phyloP scores from a whole-genome alignment of 192 early-diverging fungal species.

The Coemansia sp. region DNA sequence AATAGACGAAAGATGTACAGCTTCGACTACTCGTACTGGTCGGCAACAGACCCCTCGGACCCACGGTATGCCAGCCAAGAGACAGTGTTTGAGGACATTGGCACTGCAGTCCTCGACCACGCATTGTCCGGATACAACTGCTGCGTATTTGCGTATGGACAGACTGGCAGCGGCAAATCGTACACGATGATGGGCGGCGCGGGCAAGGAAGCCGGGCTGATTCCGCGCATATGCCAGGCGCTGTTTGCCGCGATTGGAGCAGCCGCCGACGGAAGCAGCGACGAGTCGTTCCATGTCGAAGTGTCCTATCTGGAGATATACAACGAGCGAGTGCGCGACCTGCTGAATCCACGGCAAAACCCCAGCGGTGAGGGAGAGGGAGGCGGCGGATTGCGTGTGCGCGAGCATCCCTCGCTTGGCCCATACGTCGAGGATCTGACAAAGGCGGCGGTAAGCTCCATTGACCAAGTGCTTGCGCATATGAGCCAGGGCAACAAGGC shows the following conservation, averaged over 20 bases:
- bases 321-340: constrained; percentile 81
- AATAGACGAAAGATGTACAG: constrained; percentile 63
- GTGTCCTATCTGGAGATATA: constrained; percentile 94
- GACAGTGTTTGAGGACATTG: constrained; percentile 75
- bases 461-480: constrained; percentile 68
- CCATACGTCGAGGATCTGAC: constrained; percentile 95
- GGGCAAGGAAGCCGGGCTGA: constrained; percentile 75
- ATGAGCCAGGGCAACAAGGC: constrained; percentile 84
- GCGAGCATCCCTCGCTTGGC: constrained; percentile 76
- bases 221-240: constrained; percentile 79
- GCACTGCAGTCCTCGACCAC: constrained; percentile 78
- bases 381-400: constrained; percentile 70
- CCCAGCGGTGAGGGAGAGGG: constrained; percentile 14
- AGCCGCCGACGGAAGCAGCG: constrained; percentile 45
- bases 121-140: constrained; percentile 90
- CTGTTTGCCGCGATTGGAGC: constrained; percentile 61
- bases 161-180: constrained; percentile 60
- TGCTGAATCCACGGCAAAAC: constrained; percentile 71
- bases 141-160: constrained; percentile 87
- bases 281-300: constrained; percentile 64
- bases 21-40: constrained; percentile 93
- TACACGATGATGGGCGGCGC: constrained; percentile 69
- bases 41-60: constrained; percentile 63
- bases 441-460: constrained; percentile 77
- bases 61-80: constrained; percentile 72